Base-by-base conservation (phyloP, 805 yeast species). In the Starmerella powellii region DNA sequence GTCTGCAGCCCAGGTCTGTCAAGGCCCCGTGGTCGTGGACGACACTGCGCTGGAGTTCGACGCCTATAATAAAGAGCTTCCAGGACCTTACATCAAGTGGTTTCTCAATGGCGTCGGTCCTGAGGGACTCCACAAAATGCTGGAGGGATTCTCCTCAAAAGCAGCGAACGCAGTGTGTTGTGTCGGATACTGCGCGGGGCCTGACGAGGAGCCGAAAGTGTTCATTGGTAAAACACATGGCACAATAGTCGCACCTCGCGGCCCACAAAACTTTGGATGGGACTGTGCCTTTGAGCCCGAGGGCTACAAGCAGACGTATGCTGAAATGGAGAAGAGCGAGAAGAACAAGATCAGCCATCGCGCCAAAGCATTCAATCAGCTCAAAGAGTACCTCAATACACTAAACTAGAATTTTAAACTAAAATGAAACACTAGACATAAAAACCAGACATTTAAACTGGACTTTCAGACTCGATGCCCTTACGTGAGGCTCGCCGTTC, bases 51-150 rank as follows among this genome's bases (percentile, higher is more conserved):
- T 91, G 31, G 83, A 80, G 3, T 91, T 81, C 61, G 72, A 72
- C 38, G 95, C 94, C 2, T 69, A 80, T 56, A 77, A 81, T 40
- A 34, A 30, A 15, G 80, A 77, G 13, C 70, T 91, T 38, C 99
- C 99, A 3, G 99, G 99, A 19, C 97, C 97, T 1, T 84, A 85
- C 51, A 74, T 77, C 62, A 88, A 88, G 62, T 88, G 98, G 98
- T 91, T 91, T 62, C 71, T 84, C 34, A 66, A 76, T 48, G 63
- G 73, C 12, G 60, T 87, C 50, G 96, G 96, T 0, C 69, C 82
- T 27, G 74, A 73, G 12, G 88, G 88, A 2, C 64, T 88, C 42
- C 81, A 78, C 45, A 76, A 80, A 54, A 71, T 88, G 78, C 66
- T 93, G 31, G 74, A 65, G 46, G 83, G 83, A 29, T 91, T 81